Evolutionary conservation across 225 moss, liverwort and hornwort genomes (phyloP).

Genomic region (Straminergon stramineum): DNA sequence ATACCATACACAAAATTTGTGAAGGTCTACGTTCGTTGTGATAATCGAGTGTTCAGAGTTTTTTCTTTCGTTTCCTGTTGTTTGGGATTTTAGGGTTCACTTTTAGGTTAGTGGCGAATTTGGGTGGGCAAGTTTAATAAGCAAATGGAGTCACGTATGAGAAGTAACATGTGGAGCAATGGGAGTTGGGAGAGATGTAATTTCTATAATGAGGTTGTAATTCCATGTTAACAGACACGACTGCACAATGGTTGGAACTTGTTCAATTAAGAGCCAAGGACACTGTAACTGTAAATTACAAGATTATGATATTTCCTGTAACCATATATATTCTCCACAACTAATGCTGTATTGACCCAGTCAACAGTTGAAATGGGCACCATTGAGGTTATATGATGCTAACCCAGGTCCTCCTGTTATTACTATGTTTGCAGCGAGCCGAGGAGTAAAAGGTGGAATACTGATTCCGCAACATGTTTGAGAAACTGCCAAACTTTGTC

Average conservation of each 20-base stretch:
- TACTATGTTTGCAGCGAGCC: not conserved
- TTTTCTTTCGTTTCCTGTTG: not conserved
- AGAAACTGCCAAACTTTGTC: not conserved
- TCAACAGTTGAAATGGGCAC: not conserved
- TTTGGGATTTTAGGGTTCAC: not conserved
- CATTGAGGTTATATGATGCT: not conserved
- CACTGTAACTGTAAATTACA: no score
- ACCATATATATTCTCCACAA: not conserved
- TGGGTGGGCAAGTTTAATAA: not conserved
- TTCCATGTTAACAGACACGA: no score
- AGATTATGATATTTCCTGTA: not conserved
- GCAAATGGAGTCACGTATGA: not conserved
- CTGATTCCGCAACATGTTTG: not conserved
- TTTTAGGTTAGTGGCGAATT: not conserved
- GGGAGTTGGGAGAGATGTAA: not conserved
- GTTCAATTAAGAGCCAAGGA: not conserved
- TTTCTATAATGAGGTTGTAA: not conserved
- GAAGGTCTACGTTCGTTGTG: not conserved
- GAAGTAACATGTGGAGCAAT: not conserved
- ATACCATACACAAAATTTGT: not conserved
- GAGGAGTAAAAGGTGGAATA: not conserved
- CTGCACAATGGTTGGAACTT: not conserved
- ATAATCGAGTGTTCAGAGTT: not conserved
- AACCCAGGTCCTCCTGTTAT: not conserved
- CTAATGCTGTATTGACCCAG: not conserved